These are phyloP conservation scores for Herpetospermum pedunculosum DNA, from an alignment of 306 rosid species.

Conservation along the genomic window DNA sequence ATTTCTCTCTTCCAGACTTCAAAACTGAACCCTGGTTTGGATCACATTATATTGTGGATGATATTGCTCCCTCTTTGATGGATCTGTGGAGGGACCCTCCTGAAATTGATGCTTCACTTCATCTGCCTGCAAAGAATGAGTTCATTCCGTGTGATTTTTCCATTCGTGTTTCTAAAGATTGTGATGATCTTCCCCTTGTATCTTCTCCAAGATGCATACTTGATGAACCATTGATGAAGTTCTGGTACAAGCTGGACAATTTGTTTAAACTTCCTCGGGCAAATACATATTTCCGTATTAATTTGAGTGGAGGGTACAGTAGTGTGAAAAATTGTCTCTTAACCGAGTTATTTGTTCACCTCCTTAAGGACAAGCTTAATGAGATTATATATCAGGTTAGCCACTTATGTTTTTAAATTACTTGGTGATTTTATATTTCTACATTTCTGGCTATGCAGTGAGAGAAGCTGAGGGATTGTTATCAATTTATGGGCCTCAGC, in stretches of 20 bases:
- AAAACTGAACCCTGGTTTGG: conserved; percentile 91
- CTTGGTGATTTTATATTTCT: not conserved
- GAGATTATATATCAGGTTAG: conserved; percentile 83
- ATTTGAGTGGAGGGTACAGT: conserved; percentile 75
- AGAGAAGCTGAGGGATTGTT: not conserved
- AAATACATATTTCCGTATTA: conserved; percentile 73
- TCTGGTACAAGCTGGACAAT: conserved; percentile 81
- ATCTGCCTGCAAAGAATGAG: conserved; percentile 83
- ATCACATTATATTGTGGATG: conserved; percentile 59
- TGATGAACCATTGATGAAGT: conserved; percentile 75
- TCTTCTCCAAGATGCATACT: conserved; percentile 61
- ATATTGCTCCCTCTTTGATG: conserved; percentile 54
- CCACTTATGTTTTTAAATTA: conserved; percentile 17
- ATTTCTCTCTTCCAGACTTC: conserved; percentile 33
- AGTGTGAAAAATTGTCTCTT: conserved; percentile 45
- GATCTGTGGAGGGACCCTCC: conserved; percentile 77
- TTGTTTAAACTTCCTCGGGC: conserved; percentile 89
- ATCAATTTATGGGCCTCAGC: not conserved
- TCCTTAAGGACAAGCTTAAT: conserved; percentile 82
- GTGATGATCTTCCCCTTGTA: conserved; percentile 23
- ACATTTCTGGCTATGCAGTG: not conserved
- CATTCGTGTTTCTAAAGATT: conserved; percentile 30
- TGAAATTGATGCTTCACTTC: conserved; percentile 53
- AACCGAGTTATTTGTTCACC: conserved; percentile 65
- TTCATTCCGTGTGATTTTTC: conserved; percentile 90